Base-by-base conservation (phyloP, 2,329 filamentous ascomycete species). In the Penicillium sp. region DNA sequence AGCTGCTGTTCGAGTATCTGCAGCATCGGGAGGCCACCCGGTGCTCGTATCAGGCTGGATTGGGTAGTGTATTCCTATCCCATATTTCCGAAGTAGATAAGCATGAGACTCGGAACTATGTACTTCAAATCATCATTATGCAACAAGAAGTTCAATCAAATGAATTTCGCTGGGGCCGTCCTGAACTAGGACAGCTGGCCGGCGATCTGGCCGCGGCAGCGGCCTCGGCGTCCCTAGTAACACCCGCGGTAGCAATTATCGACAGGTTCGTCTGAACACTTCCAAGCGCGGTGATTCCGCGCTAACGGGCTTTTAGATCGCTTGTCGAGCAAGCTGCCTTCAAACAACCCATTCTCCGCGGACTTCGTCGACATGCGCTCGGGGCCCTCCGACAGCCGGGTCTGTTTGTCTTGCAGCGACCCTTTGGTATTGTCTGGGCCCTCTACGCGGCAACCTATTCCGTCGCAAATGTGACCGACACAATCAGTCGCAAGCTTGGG, bases 371-470 rank as follows among this genome's bases (percentile, higher is more conserved):
- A 3, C 64, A 71, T 54, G 50, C 62, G 3, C 10, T 63, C 3
- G 50, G 46, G 23, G 67, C 69, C n/a, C 50, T 71, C 13, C 63
- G 50, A 46, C 50, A 59, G 23, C 69, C 69, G 1, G 43, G 51
- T 0, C 53, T 58, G 21, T 77, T 75, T 57, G 61, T 75, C 37
- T 64, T 69, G 50, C 73, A 69, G 53, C 73, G 74, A 9, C 75
- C 75, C 2, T 74, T 73, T 50, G 69, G 72, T 50, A 64, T 77
- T 3, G 71, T 77, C 40, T 76, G 74, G 64, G 71, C 76, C 51
- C 80, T 94, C 45, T 96, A 96, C 79, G 89, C 86, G 63, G 87
- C 89, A 63, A 96, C 92, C 55, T 96, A 95, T 78, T 78, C 91
- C 15, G 90, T 89, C 2, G 91, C 92, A 62, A 96, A 96, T 79